Conservation (phyloP, 345 rosid genomes). For the Citrus mangshanensis region DNA sequence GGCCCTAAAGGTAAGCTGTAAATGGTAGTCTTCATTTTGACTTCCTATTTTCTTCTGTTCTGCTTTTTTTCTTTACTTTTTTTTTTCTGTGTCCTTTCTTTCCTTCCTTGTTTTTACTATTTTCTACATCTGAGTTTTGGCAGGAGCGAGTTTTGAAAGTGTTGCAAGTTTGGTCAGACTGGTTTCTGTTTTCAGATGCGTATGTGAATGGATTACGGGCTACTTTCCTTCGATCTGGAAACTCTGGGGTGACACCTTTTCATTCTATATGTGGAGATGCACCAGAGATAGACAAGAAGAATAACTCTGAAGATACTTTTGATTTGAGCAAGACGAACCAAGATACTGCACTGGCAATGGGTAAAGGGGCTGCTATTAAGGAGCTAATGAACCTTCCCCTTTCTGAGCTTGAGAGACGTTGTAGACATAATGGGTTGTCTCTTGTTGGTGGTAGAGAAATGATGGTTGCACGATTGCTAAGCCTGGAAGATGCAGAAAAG, state of each 20-base stretch:
- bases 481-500: slow-evolving; percentile 94
- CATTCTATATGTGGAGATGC: slow-evolving; percentile 90
- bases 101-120: background rate
- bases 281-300: slow-evolving; percentile 77
- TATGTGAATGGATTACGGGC: slow-evolving; percentile 94
- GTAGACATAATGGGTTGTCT: slow-evolving; percentile 96
- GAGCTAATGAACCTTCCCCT: slow-evolving; percentile 90
- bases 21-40: slow-evolving; percentile 1
- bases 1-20: slow-evolving; percentile 74
- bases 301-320: slow-evolving; percentile 37
- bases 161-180: slow-evolving; percentile 97
- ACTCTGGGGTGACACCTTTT: slow-evolving; percentile 77
- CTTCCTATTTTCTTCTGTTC: slow-evolving; percentile 3
- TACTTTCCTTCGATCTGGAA: slow-evolving; percentile 85
- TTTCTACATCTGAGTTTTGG: slow-evolving; percentile 18
- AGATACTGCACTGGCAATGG: slow-evolving; percentile 95
- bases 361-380: slow-evolving; percentile 85
- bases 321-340: slow-evolving; percentile 52
- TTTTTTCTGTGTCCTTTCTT: too few relatives aligned
- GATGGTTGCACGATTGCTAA: slow-evolving; percentile 91
- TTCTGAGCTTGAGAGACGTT: slow-evolving; percentile 92
- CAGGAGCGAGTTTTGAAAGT: slow-evolving; percentile 98
- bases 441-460: slow-evolving; percentile 95
- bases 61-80: too few relatives aligned
- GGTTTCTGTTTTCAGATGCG: slow-evolving; percentile 99